Evolutionary conservation across 768 basidiomycete species (phyloP), one percentile per base, ranked within the genome.

Genomic region (Russula virescens): DNA sequence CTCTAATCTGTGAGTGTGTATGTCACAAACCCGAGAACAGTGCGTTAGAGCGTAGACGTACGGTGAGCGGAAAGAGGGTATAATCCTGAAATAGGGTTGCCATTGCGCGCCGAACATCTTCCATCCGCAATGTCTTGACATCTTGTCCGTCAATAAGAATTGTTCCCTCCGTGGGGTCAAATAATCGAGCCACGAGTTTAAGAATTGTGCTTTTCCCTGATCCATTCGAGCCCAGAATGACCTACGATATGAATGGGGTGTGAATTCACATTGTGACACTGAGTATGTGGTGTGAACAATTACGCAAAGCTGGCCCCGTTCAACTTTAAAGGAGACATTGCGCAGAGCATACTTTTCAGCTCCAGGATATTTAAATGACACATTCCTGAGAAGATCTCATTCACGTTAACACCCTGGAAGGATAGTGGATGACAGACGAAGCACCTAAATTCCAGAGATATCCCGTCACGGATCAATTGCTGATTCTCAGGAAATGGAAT

Each of bases 51-150:
- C 28, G 42, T 13, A 10, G 40, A 45, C 87, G 52, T 63, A 88
- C 88, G 21, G 89, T 86, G 50, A 92, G 76, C 0, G 89, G 89
- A 68, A 91, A 91, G 67, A 84, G 79, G 0, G 87, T 89, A 68
- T 88, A 91, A 70, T 92, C 90, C 69, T 92, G 89, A 73, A 91
- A 91, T 28, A 92, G 79, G n/a, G 86, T 86, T 3, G 85, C 84
- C 38, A 83, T 83, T 2, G 83, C 79, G 16, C 81, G 80, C 19
- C 89, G 76, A 13, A 91, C 73, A 70, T 90, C 85, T 6, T 74
- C 76, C 10, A 91, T 77, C 54, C 79, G 81, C 19, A 88, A 72
- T 0, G 79, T 80, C 47, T 78, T 79, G 65, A 91, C 86, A 65
- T 89, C 83, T 54, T 76, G 68, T 23, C 78, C 83, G 62, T 90